Percentiles rank a stretch among this genome's conserved stretches.
phyloP scores from a whole-genome alignment of 768 basidiomycete genomes.

The Ephemerocybe angulata region DNA sequence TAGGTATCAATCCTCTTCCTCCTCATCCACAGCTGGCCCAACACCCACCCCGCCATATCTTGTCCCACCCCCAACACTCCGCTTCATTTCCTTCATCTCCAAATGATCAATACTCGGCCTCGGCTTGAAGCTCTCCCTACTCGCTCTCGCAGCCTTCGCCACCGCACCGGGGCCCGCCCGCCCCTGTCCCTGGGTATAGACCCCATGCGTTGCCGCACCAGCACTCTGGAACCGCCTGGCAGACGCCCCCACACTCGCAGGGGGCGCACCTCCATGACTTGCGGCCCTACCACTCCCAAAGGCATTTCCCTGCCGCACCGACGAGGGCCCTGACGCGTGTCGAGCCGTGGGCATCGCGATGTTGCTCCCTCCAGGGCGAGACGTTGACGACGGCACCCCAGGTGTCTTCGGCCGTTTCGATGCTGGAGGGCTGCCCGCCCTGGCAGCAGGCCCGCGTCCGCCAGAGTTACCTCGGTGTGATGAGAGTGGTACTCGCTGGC shows the following conservation, averaged over 20 bases:
- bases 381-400: not conserved
- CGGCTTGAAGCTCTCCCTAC: slow-evolving; percentile 81
- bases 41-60: slow-evolving; percentile 31
- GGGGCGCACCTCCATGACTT: slow-evolving; percentile 21
- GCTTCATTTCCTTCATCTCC: slow-evolving; percentile 26
- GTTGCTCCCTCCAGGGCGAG: not conserved
- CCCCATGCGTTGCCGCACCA: not conserved
- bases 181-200: slow-evolving; percentile 3
- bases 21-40: slow-evolving; percentile 41
- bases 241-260: slow-evolving; percentile 16
- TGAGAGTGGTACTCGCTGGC: slow-evolving; percentile 37
- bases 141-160: slow-evolving; percentile 46
- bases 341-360: not conserved
- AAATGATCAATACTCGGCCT: slow-evolving; percentile 63
- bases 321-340: too few relatives aligned
- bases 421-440: not conserved
- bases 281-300: too few relatives aligned
- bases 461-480: slow-evolving; percentile 30
- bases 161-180: slow-evolving; percentile 28
- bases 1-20: slow-evolving; percentile 46
- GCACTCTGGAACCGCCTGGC: slow-evolving; percentile 4
- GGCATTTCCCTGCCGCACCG: too few relatives aligned
- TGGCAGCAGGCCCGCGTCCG: not conserved
- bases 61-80: slow-evolving; percentile 24
- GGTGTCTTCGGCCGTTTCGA: not conserved